Evolutionary conservation across 768 basidiomycete species (phyloP), one percentile per base, ranked within the genome.

Genomic region (Mycena epipterygia): DNA sequence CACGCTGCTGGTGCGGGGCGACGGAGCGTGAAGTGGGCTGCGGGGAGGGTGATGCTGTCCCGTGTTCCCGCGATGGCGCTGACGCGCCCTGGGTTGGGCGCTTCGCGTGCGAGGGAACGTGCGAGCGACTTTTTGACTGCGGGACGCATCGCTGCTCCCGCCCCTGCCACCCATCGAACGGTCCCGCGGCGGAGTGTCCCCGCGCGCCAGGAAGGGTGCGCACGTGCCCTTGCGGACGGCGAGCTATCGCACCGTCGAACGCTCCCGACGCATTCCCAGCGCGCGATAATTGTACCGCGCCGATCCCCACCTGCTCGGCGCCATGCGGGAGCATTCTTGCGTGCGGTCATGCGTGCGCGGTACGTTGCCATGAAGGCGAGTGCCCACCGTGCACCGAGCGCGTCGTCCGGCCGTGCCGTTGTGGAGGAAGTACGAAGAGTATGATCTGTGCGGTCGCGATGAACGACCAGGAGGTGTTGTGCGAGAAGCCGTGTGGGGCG

Each of bases 181-280:
- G 84, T 8, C 78, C 73, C 7, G 85, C 92, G 0, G 83, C 89
- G 0, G 78, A 81, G 0, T 98, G 96, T 76, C 96, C 96, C 1
- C 84, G 85, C 30, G 92, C 94, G 0, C 96, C 96, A 0, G 81
- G 83, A 0, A 76, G 85, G 16, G 83, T 97, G 33, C 87, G 86
- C 0, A 88, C 88, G 32, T 98, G 97, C 76, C 94, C 96, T 0
- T 99, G 98, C 71, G 95, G 95, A 16, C 89, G 89, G 61, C 86
- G 83, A 51, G 78, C 83, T 3, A 89, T 92, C 66, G 78, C 84
- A 5, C 81, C 84, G 4, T 76, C 80, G 13, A 12, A 33, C 6
- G 77, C 79, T 0, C 73, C 79, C 16, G 79, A 79, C 72, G 75
- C 80, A 8, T 84, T 86, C 68, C 83, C 83, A 12, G 77, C 83